Base-by-base conservation (phyloP, 2,329 filamentous ascomycete species). In the Ophiosphaerella herpotricha region DNA sequence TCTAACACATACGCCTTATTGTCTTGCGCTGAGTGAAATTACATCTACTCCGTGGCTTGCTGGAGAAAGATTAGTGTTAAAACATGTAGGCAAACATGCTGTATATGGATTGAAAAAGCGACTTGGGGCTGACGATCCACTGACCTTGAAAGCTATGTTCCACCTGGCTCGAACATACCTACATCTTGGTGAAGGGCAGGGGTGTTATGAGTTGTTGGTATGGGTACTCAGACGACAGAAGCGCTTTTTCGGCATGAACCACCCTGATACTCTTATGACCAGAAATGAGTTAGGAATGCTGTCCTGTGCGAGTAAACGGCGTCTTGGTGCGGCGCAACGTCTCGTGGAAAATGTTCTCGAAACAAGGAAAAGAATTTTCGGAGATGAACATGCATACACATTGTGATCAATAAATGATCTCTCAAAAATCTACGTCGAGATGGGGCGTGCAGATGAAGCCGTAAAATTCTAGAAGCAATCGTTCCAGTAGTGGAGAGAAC, bases 341-440 rank as follows among this genome's bases (percentile, higher is more conserved):
- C 18, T 59, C 7, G 39, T 59, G 5, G 47, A 55, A 46, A 54
- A 57, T 37, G 57, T 66, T 7, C 36, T 66, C 8, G 13, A 52
- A n/a, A 35, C 55, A 33, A 49, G 58, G 26, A 46, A 43, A 50
- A 32, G 51, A 29, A 57, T 58, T 21, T 50, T 67, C 12, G 66
- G 67, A 5, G 57, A 60, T 21, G 59, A 66, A 37, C 60, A 70
- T 32, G 58, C 66, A 9, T 67, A 61, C 45, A 71, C 66, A 9
- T 54, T 70, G 6, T 51, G 61, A 35, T 67, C 68, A 2, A 50
- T 58, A 23, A 53, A 51, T 16, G 67, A 70, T 39, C 55, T 70
- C 7, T 64, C 65, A 54, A 70, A 29, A 29, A 29, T 29, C 26
- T 29, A 29, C 24, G 51, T 38, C 13, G 57, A 55, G 9, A 34